A percentile compares a stretch with the other conserved stretches of the same genome.
phyloP scores from a whole-genome alignment of 2,329 filamentous ascomycete genomes.

The Colletotrichum nymphaeae region DNA sequence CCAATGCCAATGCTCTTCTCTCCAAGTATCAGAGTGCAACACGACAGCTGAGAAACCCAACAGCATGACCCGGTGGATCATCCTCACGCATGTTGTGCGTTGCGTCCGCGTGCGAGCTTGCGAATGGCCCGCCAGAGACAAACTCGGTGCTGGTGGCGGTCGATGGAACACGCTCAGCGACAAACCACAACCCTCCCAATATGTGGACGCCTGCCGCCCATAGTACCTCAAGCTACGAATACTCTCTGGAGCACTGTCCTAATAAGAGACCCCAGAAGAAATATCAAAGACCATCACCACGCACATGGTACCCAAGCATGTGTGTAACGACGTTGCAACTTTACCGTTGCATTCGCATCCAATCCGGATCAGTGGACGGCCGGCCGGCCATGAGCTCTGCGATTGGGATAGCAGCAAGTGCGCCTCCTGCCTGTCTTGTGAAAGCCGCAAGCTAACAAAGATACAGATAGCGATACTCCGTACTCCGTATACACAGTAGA shows the following conservation, averaged over 20 bases:
- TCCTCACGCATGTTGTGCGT: not conserved
- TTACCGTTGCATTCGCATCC: constrained; percentile 16
- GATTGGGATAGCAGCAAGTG: not conserved
- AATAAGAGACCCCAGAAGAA: not conserved
- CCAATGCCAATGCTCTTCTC: not conserved
- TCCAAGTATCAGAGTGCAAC: not conserved
- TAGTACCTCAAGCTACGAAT: not conserved
- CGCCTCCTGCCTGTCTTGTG: not conserved
- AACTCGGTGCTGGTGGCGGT: not conserved
- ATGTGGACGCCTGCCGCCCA: not conserved
- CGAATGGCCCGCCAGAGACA: not conserved
- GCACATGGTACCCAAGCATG: not conserved
- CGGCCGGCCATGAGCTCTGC: not conserved
- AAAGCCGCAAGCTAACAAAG: not conserved
- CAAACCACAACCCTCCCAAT: not conserved
- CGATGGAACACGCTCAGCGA: not conserved
- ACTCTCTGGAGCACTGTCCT: not conserved
- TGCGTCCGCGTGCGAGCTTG: not conserved
- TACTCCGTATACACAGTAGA: no score
- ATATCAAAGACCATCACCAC: not conserved
- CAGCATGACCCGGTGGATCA: not conserved
- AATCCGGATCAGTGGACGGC: not conserved
- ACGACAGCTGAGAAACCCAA: not conserved
- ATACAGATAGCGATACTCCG: not conserved
- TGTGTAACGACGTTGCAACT: not conserved